Conservation (phyloP, 1,284 basidiomycete genomes). For the Pseudozyma pruni region DNA sequence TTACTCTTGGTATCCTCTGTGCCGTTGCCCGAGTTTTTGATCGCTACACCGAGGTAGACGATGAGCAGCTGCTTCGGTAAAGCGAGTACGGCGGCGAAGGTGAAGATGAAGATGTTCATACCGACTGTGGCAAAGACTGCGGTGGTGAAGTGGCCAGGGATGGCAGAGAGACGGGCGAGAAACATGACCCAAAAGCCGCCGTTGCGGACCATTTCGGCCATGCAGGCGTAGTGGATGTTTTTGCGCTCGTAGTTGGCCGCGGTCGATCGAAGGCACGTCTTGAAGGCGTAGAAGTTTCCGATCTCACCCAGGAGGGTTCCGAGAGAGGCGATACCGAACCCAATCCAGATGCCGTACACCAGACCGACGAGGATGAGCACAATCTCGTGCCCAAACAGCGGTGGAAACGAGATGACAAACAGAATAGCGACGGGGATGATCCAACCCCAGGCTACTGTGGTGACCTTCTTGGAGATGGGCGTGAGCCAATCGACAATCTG, state of each 20-base stretch:
- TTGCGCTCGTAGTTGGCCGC: slow-evolving; percentile 79
- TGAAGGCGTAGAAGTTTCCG: slow-evolving; percentile 72
- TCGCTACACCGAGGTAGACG: slow-evolving; percentile 64
- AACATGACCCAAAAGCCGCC: slow-evolving; percentile 75
- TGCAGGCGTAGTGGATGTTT: slow-evolving; percentile 79
- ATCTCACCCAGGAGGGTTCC: slow-evolving; percentile 63
- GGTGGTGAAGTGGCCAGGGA: slow-evolving; percentile 74
- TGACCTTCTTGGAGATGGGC: slow-evolving; percentile 76
- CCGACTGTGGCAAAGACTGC: slow-evolving; percentile 80
- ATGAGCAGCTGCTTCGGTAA: slow-evolving; percentile 75
- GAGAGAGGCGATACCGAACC: slow-evolving; percentile 58
- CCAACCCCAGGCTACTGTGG: slow-evolving; percentile 75
- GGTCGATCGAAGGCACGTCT: slow-evolving; percentile 74
- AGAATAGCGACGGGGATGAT: slow-evolving; percentile 82
- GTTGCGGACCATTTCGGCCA: slow-evolving; percentile 79
- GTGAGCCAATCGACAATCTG: slow-evolving; percentile 77
- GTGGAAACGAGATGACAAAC: slow-evolving; percentile 73
- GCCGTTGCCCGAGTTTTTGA: slow-evolving; percentile 50
- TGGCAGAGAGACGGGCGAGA: slow-evolving; percentile 60
- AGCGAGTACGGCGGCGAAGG: slow-evolving; percentile 78
- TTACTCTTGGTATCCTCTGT: slow-evolving; percentile 59
- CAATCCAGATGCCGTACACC: slow-evolving; percentile 70
- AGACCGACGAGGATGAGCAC: slow-evolving; percentile 79
- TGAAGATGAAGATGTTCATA: slow-evolving; percentile 78
- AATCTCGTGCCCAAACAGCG: slow-evolving; percentile 80